Evolutionary conservation across 2,329 filamentous ascomycete species (phyloP), one percentile per base, ranked within the genome.

Genomic region (Orbilia javanica): DNA sequence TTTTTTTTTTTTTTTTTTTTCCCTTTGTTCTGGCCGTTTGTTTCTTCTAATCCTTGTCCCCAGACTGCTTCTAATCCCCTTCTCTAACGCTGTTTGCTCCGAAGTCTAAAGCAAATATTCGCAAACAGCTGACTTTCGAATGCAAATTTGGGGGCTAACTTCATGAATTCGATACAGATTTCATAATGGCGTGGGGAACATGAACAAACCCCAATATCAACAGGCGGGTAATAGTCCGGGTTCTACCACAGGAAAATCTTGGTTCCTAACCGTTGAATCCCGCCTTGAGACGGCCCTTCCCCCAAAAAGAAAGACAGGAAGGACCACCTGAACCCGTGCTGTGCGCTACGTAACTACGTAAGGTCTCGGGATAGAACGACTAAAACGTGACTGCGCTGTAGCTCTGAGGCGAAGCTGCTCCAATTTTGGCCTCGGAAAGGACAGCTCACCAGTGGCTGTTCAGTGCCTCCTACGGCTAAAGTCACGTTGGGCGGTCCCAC

Each of bases 401-500:
- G 50, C 64, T 52, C 22, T 65, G 72, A 65, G 72, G 72, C 72
- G 72, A 76, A 76, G 72, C 48, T 27, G 55, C 22, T 68, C 65
- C 65, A 76, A 76, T 69, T 76, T 65, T 65, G 72, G 71, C 29
- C 34, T 63, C 60, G 50, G 62, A 52, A 50, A 69, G 64, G 72
- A 68, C 72, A 76, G 53, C 72, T 76, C 72, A 76, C 34, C 34
- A 48, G 72, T 65, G 72, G 72, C 53, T 53, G 65, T 64, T 76
- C 72, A 69, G 72, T 75, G 44, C 53, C 63, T 39, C 62, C 55
- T 65, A 64, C 65, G 72, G 72, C 29, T 76, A 76, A 76, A 76
- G 72, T 76, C 72, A 76, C 65, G 72, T 76, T 76, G 72, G 29
- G 48, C 53, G 65, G 72, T 69, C 72, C 72, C 72, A 76, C 72